Conservation (phyloP, 768 basidiomycete species). For the Suillus weaverae region DNA sequence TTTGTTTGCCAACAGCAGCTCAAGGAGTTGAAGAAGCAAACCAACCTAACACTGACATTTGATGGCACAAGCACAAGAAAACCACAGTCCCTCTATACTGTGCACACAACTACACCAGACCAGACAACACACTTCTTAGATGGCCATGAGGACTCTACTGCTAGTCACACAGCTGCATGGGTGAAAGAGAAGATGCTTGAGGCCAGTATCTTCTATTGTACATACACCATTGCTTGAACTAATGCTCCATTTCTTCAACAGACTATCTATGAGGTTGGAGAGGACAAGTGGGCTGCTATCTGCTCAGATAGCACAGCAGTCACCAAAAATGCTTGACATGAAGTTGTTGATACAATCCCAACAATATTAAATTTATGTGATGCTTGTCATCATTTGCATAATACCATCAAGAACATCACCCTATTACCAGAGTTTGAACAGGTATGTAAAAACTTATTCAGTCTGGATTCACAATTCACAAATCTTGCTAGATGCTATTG, state of each 20-base stretch:
- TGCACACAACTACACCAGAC: too few species aligned
- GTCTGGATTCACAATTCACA: too few species aligned
- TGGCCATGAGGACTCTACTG: neutral
- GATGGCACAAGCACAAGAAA: neutral
- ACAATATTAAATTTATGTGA: too few species aligned
- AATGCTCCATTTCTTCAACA: neutral
- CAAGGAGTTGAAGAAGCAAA: too few species aligned
- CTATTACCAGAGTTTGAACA: too few species aligned
- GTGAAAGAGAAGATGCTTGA: neutral
- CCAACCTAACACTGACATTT: neutral
- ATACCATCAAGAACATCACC: too few species aligned
- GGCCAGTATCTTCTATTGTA: neutral
- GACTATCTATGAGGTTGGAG: neutral
- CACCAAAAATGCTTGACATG: constrained; percentile 7
- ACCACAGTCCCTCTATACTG: neutral
- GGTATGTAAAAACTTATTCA: too few species aligned
- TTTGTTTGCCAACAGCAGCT: too few species aligned
- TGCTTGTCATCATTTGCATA: too few species aligned
- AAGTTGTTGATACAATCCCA: too few species aligned
- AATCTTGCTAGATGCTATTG: too few species aligned
- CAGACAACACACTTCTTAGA: neutral
- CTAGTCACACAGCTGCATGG: neutral
- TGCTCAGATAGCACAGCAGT: constrained; percentile 11
- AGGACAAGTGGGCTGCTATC: constrained; percentile 1
- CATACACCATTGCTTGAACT: neutral